Conservation (phyloP, 306 rosid genomes). For the Dalbergia cochinchinensis region DNA sequence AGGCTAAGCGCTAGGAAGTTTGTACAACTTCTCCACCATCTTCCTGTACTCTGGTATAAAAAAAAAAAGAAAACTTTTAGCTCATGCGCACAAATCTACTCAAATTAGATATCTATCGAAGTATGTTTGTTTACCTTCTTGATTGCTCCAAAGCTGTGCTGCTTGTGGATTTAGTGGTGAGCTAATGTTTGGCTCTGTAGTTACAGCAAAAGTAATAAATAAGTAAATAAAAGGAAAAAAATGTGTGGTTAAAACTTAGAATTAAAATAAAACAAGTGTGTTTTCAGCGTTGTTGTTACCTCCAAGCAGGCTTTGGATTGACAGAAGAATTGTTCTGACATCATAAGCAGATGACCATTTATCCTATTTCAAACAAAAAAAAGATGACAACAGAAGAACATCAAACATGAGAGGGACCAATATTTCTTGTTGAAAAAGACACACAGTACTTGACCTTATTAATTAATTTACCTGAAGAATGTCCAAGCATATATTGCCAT, state of each 20-base stretch:
- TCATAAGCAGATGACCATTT: conserved; percentile 94
- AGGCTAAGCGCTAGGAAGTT: conserved; percentile 61
- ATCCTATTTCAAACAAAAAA: conserved; percentile 55
- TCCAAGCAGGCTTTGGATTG: conserved; percentile 89
- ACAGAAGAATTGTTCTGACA: conserved; percentile 77
- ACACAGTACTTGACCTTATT: background rate
- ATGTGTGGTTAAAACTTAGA: background rate
- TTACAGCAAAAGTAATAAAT: background rate
- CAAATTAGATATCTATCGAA: background rate
- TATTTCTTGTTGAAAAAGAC: background rate
- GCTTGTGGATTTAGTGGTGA: conserved; percentile 96
- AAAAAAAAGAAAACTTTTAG: conserved; percentile 20
- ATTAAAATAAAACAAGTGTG: background rate
- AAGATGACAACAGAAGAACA: background rate
- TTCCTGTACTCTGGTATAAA: conserved; percentile 79
- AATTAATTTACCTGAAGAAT: conserved; percentile 81
- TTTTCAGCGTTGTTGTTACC: conserved; percentile 50
- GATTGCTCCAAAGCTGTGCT: conserved; percentile 93
- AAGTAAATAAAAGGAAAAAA: background rate
- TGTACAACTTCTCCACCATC: conserved; percentile 94
- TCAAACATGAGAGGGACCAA: background rate
- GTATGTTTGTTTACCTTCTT: conserved; percentile 70
- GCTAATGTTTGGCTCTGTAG: conserved; percentile 84
- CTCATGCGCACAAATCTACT: background rate
- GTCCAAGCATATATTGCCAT: conserved; percentile 94